phyloP scores from a whole-genome alignment of 768 basidiomycete species.

The Suillus bovinus region DNA sequence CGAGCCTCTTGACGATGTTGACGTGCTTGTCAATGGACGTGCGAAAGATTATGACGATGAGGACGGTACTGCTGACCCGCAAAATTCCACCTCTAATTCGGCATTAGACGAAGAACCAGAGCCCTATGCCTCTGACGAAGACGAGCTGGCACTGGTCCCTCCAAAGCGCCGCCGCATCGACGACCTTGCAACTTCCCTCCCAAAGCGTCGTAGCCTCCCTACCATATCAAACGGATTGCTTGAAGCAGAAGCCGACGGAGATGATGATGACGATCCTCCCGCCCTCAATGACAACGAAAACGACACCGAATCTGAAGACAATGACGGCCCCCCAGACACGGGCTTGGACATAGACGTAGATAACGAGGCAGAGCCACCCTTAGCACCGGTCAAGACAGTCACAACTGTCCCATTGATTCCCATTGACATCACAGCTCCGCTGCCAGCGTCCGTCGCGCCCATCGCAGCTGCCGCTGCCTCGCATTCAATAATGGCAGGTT shows the following conservation, averaged over 20 bases:
- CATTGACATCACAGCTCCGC: constrained; percentile 17
- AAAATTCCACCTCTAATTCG: constrained; percentile 6
- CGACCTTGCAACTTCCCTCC: background rate
- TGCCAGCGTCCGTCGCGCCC: constrained; percentile 26
- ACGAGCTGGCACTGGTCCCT: background rate
- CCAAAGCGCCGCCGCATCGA: constrained; percentile 4
- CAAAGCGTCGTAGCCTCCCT: constrained; percentile 4
- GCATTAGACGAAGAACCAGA: constrained; percentile 9
- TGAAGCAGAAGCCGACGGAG: constrained; percentile 14
- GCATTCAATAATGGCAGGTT: constrained; percentile 52
- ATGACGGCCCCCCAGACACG: constrained; percentile 20
- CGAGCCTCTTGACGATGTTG: constrained; percentile 7
- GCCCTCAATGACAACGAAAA: constrained; percentile 17
- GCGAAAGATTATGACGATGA: constrained; percentile 19
- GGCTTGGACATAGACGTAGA: constrained; percentile 25
- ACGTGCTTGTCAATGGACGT: constrained; percentile 7
- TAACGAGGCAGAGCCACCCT: constrained; percentile 21
- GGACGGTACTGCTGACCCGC: constrained; percentile 12
- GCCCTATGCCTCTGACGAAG: constrained; percentile 10
- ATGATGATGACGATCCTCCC: constrained; percentile 19
- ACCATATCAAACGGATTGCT: constrained; percentile 1
- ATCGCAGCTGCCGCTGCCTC: constrained; percentile 40
- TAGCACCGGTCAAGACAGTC: constrained; percentile 4
- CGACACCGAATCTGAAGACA: constrained; percentile 33
- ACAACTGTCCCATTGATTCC: constrained; percentile 4